Conservation (phyloP, 306 rosid genomes). For the Coriaria nepalensis region DNA sequence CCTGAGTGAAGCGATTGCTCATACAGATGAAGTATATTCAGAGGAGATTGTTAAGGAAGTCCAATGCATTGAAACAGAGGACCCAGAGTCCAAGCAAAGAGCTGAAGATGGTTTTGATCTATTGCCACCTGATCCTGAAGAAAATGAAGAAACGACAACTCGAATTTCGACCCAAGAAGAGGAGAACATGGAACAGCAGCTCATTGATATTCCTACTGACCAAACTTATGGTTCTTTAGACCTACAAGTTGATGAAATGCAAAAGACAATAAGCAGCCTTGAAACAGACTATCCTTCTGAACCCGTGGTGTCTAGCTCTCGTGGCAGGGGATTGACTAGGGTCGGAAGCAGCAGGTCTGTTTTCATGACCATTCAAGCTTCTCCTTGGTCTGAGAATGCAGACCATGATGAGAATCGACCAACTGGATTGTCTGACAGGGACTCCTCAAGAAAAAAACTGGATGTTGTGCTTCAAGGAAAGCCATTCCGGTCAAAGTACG, state of each 20-base stretch:
- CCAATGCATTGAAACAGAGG: constrained; percentile 33
- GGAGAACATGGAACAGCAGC: constrained; percentile 12
- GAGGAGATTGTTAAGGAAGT: constrained; percentile 44
- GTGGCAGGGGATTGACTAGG: constrained; percentile 20
- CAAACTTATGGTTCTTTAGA: constrained; percentile 20
- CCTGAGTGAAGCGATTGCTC: constrained; percentile 43
- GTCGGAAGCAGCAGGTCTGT: constrained; percentile 39
- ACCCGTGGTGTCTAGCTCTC: constrained; percentile 13
- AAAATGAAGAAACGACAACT: constrained; percentile 19
- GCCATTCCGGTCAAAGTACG: constrained; percentile 17
- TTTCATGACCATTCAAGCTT: constrained; percentile 19
- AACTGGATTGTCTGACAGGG: constrained; percentile 15
- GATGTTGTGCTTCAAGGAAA: constrained; percentile 12
- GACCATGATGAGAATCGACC: constrained; percentile 17
- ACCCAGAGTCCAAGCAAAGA: constrained; percentile 14
- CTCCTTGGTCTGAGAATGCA: constrained; percentile 19
- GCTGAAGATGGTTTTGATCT: constrained; percentile 10
- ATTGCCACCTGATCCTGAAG: constrained; percentile 19
- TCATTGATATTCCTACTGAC: constrained; percentile 14
- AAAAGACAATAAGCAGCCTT: constrained; percentile 28
- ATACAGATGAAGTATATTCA: constrained; percentile 16
- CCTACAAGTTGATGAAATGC: constrained; percentile 26
- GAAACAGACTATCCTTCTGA: constrained; percentile 27
- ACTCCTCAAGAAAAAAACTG: constrained; percentile 10
- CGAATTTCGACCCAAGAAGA: constrained; percentile 15